Evolutionary conservation across 2,329 filamentous ascomycete species (phyloP), one percentile per base, ranked within the genome.

Genomic region (Fusarium odoratissimum): DNA sequence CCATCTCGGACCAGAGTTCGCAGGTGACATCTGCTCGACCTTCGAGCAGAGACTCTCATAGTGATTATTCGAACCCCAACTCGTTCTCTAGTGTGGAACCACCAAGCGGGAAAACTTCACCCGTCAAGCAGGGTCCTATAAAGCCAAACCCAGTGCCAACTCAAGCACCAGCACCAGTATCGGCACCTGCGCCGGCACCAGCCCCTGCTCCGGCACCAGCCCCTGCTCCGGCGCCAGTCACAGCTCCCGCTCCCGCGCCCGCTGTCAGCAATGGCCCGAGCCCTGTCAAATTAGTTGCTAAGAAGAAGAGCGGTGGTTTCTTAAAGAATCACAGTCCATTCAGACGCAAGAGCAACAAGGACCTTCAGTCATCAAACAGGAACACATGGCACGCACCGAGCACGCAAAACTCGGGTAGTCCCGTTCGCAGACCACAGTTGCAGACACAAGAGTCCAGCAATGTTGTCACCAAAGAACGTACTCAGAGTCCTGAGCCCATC

Each of bases 281-380:
- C 16, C 87, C 89, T 17, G 91, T 94, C 19, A 94, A 91, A 78
- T 87, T 90, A 51, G 85, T 94, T 21, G 86, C 88, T 59, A 91
- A 91, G 83, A 90, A 90, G 81, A 91, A 89, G 83, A 97, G 93
- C 67, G 93, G 93, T 2, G 93, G 93, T 2, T 98, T 98, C 83
- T 97, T 99, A 84, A 94, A 95, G 80, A 95, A 94, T 76, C 93
- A 95, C 79, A 95, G 93, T 73, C 95, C 95, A 0, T 99, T 99
- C 85, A 89, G 95, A 37, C 90, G 95, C 61, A 97, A 97, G 89
- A 97, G 95, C 80, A 94, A 92, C 60, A 95, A 94, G 77, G 93
- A 94, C 48, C 77, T 85, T 7, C 84, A 85, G 48, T 68, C 80
- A 45, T 78, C 82, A 3, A 88, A 83, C 77, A 83, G 90, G 56